Percentiles rank a stretch among this genome's conserved stretches.
Conservation (phyloP, 2,329 filamentous ascomycete species). For the Diaporthe sp. region DNA sequence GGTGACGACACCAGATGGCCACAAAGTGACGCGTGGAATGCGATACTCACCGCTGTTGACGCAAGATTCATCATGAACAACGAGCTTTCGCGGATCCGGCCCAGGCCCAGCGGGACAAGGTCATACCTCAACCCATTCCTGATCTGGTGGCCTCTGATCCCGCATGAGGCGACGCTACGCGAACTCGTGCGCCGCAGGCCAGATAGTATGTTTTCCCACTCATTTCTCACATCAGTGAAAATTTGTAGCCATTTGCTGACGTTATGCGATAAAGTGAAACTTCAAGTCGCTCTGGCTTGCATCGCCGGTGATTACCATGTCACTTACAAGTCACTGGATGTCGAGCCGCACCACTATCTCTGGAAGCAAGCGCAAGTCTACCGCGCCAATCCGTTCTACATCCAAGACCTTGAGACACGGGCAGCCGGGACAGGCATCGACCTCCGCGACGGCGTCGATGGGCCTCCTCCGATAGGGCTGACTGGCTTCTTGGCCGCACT, state of each 20-base stretch:
- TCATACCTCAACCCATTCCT: neutral
- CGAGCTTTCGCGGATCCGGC: neutral
- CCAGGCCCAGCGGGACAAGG: neutral
- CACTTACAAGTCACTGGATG: neutral
- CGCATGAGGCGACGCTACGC: neutral
- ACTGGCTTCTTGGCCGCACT: slow-evolving; percentile 3
- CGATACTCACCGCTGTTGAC: neutral
- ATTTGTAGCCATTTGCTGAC: neutral
- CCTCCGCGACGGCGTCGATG: neutral
- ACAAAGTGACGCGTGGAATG: neutral
- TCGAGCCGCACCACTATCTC: slow-evolving; percentile 8
- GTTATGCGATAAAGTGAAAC: neutral
- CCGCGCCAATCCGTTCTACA: neutral
- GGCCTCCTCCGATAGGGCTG: neutral
- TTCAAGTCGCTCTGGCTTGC: neutral
- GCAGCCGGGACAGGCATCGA: slow-evolving; percentile 1
- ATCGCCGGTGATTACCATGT: slow-evolving; percentile 9
- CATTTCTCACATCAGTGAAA: neutral
- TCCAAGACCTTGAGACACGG: neutral
- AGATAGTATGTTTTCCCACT: neutral
- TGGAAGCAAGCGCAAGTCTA: neutral
- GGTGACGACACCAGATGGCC: neutral
- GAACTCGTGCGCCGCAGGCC: slow-evolving; percentile 10
- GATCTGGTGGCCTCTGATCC: neutral
- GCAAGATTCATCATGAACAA: slow-evolving; percentile 27